Percentiles rank a stretch among this genome's conserved stretches.
phyloP scores from a whole-genome alignment of 1,284 basidiomycete genomes.

The Moesziomyces sp. region DNA sequence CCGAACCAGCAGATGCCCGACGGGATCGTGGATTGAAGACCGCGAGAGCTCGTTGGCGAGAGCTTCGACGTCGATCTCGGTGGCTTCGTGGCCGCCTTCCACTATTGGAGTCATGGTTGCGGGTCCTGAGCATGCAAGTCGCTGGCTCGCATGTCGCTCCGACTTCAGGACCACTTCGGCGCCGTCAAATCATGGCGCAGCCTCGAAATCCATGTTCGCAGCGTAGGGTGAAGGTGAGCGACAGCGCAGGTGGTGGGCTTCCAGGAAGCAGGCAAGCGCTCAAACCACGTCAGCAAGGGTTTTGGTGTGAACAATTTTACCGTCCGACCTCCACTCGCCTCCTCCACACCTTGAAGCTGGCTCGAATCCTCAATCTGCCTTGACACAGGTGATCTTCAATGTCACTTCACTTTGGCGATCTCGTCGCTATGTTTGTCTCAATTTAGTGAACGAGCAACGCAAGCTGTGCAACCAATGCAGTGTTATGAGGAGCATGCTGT shows the following conservation, averaged over 20 bases:
- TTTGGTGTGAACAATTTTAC: not conserved
- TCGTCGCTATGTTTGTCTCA: too few species aligned
- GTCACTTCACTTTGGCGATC: not conserved
- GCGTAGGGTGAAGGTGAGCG: not conserved
- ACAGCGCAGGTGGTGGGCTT: not conserved
- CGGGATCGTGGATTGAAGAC: slow-evolving; percentile 25
- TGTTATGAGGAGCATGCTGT: slow-evolving; percentile 32
- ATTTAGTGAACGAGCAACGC: too few species aligned
- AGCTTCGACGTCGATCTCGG: not conserved
- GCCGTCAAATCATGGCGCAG: slow-evolving; percentile 20
- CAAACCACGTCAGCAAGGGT: not conserved
- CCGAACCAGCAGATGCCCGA: slow-evolving; percentile 22
- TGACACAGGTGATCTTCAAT: not conserved
- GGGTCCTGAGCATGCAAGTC: slow-evolving; percentile 33
- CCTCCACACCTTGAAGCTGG: not conserved
- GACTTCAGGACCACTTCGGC: slow-evolving; percentile 14
- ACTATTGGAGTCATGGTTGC: slow-evolving; percentile 14
- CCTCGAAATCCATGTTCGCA: not conserved
- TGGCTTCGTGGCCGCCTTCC: not conserved
- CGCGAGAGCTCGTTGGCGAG: slow-evolving; percentile 12
- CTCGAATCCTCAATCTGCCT: not conserved
- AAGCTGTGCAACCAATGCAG: too few species aligned
- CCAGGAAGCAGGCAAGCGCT: not conserved
- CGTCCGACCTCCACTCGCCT: not conserved
- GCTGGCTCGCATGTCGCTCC: slow-evolving; percentile 29